A percentile compares a stretch with the other conserved stretches of the same genome.
These are phyloP conservation scores for Tetrastigma voinierianum DNA, from an alignment of 164 flowering plant species.

Conservation along the genomic window DNA sequence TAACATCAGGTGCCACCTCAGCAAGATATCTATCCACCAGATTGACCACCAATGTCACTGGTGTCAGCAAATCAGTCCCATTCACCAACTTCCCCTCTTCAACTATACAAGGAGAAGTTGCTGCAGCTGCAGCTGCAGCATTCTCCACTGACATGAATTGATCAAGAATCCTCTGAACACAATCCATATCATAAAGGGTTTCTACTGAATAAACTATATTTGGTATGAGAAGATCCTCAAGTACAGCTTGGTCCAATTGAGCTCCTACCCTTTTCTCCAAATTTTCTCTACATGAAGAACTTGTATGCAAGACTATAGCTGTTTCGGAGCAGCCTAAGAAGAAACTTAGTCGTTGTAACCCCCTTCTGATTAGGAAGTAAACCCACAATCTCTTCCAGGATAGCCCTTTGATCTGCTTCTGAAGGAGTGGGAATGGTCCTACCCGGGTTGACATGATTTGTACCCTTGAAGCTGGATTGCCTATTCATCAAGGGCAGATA, in stretches of 20 bases:
- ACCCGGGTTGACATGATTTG: constrained; percentile 12
- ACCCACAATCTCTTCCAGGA: constrained; percentile 52
- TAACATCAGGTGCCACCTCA: constrained; percentile 57
- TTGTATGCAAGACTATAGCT: constrained; percentile 44
- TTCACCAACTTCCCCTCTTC: constrained; percentile 40
- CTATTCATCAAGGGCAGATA: constrained; percentile 40
- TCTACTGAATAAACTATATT: constrained; percentile 46
- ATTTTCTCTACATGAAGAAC: constrained; percentile 43
- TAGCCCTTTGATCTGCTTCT: constrained; percentile 41
- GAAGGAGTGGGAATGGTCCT: constrained; percentile 31
- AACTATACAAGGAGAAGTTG: constrained; percentile 28
- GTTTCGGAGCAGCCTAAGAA: constrained; percentile 47
- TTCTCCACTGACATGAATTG: constrained; percentile 36
- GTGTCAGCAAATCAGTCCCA: constrained; percentile 29
- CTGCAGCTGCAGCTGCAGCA: constrained; percentile 7
- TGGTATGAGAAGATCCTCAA: constrained; percentile 58
- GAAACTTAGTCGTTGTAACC: constrained; percentile 37
- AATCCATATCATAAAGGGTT: constrained; percentile 56
- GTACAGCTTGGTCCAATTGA: constrained; percentile 47
- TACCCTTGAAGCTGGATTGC: constrained; percentile 25
- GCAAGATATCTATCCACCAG: constrained; percentile 57
- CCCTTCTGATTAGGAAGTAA: constrained; percentile 43
- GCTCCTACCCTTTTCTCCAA: constrained; percentile 44
- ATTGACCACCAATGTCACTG: constrained; percentile 48
- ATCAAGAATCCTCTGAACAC: constrained; percentile 57